Evolutionary conservation across 2,329 filamentous ascomycete species (phyloP).

Genomic region (Epichloe glyceriae): DNA sequence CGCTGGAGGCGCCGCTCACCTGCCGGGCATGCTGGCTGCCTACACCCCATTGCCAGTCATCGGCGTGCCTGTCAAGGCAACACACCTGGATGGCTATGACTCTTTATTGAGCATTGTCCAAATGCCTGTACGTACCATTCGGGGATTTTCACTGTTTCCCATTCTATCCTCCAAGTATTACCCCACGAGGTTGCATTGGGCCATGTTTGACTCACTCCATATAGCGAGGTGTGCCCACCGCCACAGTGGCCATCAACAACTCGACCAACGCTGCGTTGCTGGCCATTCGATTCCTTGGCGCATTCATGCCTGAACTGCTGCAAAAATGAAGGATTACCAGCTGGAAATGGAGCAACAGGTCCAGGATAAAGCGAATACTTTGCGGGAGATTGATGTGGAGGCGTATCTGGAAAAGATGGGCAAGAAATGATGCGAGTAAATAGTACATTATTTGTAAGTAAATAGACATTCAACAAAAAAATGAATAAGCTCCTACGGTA

Average conservation of each 20-base stretch:
- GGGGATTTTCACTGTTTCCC: background rate
- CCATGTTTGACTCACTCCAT: constrained; percentile 12
- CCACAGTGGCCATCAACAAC: constrained; percentile 70
- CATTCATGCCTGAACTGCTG: constrained; percentile 40
- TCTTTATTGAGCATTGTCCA: constrained; percentile 62
- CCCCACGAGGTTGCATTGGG: constrained; percentile 13
- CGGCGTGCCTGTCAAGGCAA: constrained; percentile 64
- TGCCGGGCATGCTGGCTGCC: constrained; percentile 64
- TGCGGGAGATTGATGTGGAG: constrained; percentile 44
- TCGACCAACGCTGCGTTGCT: constrained; percentile 63
- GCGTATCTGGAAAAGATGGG: constrained; percentile 34
- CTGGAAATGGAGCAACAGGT: constrained; percentile 51
- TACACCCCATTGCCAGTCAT: constrained; percentile 63
- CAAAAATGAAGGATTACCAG: constrained; percentile 48
- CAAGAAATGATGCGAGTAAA: constrained; percentile 10
- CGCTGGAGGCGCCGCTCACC: constrained; percentile 59
- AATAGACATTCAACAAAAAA: too few relatives aligned
- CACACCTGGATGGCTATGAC: constrained; percentile 58
- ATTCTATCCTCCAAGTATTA: background rate
- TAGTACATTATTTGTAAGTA: too few relatives aligned
- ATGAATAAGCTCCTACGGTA: too few relatives aligned
- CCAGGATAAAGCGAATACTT: constrained; percentile 42
- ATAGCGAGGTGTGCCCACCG: constrained; percentile 52
- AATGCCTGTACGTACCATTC: constrained; percentile 47
- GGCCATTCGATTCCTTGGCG: constrained; percentile 55